These are phyloP conservation scores for Juncus effusus DNA, from an alignment of 176 grass and related monocot species.

Conservation along the genomic window DNA sequence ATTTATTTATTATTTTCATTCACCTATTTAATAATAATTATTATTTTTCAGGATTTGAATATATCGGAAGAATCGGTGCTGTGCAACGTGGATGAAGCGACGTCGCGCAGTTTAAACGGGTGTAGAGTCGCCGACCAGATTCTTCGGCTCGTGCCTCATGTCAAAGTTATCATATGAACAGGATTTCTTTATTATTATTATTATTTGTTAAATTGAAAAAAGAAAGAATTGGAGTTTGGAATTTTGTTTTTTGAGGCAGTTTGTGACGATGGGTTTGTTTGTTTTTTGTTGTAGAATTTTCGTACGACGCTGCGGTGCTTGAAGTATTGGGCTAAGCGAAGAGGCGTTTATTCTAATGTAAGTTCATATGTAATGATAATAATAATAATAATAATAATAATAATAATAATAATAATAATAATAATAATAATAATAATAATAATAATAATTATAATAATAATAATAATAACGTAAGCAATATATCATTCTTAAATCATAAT, in stretches of 20 bases:
- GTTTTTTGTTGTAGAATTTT: slow-evolving; percentile 51
- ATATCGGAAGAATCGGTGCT: slow-evolving; percentile 87
- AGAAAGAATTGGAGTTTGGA: not conserved
- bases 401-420: no score
- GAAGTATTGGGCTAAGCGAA: slow-evolving; percentile 86
- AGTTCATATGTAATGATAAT: not conserved
- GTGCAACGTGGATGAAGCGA: slow-evolving; percentile 81
- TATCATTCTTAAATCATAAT: no score
- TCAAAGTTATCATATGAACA: slow-evolving; percentile 50
- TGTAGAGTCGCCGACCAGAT: slow-evolving; percentile 95
- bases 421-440: no score
- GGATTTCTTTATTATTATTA: slow-evolving; percentile 15
- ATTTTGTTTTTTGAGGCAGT: slow-evolving; percentile 9
- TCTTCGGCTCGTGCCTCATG: slow-evolving; percentile 88
- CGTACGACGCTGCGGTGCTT: slow-evolving; percentile 77
- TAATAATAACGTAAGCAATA: no score
- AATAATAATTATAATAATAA: no score
- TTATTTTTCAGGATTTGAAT: slow-evolving; percentile 68
- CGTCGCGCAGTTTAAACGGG: slow-evolving; percentile 92
- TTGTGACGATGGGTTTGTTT: slow-evolving; percentile 23
- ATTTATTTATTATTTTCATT: no score
- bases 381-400: no score
- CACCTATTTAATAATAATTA: no score
- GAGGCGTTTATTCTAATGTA: slow-evolving; percentile 96
- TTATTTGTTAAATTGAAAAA: not conserved